Evolutionary conservation across 371 early-diverging fungal species (phyloP), one percentile per base, ranked within the genome.

Genomic region (Actinomortierella wolfii): DNA sequence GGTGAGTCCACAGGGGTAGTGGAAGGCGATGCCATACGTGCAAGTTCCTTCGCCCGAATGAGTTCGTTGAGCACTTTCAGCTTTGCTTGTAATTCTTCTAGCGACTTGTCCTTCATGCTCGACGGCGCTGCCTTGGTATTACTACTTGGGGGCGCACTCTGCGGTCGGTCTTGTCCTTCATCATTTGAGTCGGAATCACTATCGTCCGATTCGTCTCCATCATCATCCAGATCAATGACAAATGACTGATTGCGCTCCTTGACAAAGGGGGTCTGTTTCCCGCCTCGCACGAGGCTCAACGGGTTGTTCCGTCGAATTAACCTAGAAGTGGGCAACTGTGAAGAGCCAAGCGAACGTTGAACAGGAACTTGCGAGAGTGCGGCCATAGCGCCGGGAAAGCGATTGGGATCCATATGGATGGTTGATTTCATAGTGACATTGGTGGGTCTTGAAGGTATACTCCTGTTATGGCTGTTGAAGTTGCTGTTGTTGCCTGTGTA

Each of bases 211-310:
- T 59, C 63, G 4, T 55, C 62, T 25, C 62, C 59, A 2, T 71
- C 73, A 9, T 66, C 62, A 51, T 71, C 73, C 48, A 71, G 47
- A 47, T 71, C 73, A 15, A 71, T 71, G 9, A 71, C 44, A 40
- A 52, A 61, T 6, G 66, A 55, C 18, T 48, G 49, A 8, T 34
- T 20, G 18, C 73, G 61, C 45, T 66, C 59, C 29, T 53, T 49
- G 0, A 71, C 58, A 44, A 71, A 71, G 14, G 67, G 73, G 0
- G 41, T 34, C 17, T 50, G 45, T 14, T 43, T 52, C 1, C 25
- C 49, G 15, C 42, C 1, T 23, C 45, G 47, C 13, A 66, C 62
- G 28, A 71, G 61, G 41, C 66, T 66, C 50, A 62, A 25, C 3
- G 73, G 67, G 15, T 62, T 66, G 1, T 56, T 56, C 28, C 73